Evolutionary conservation across 768 basidiomycete species (phyloP), one percentile per base, ranked within the genome.

Genomic region (Panaeolus cyanescens): DNA sequence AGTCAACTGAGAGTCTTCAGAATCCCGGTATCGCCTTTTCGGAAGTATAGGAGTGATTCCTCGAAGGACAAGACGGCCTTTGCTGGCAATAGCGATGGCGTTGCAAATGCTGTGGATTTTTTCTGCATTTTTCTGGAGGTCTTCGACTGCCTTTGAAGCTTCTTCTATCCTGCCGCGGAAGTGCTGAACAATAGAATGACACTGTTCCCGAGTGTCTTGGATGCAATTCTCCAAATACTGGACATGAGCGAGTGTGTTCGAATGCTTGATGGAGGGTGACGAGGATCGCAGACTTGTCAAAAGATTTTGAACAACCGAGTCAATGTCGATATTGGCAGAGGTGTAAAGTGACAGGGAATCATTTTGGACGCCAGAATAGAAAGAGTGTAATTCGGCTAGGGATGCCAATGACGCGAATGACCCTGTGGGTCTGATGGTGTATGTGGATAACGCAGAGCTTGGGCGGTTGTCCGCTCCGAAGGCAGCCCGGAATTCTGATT

Each of bases 1-100:
- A 0, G 88, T 90, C 22, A 68, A 68, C 57, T 86, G 82, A 1
- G 89, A 90, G 69, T 89, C 88, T 67, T 84, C 83, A n/a, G 89
- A 90, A 54, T 84, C 87, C 58, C 87, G 80, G 13, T 83, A 78
- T 1, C 77, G 75, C 37, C 79, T 77, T 39, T 64, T 66, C 10
- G 69, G 60, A 25, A 62, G 65, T 33, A 71, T 60, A 6, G 79
- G 65, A 28, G 70, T 65, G 28, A 81, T 70, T 12, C 79, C 79
- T 3, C 72, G 72, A 20, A 70, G 61, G 6, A 69, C 67, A 32
- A 84, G 62, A n/a, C 79, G 80, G n/a, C 76, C 77, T 54, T 81
- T 77, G 32, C 84, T 78, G 5, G 79, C 77, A 22, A 74, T 71
- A 10, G 77, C 75, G 32, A 84, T 78, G 0, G 70, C 71, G 30